Percentiles rank a stretch among this genome's conserved stretches.
Evolutionary conservation across 2,329 filamentous ascomycete species (phyloP).

Genomic region (Aspergillus aculeatinus): DNA sequence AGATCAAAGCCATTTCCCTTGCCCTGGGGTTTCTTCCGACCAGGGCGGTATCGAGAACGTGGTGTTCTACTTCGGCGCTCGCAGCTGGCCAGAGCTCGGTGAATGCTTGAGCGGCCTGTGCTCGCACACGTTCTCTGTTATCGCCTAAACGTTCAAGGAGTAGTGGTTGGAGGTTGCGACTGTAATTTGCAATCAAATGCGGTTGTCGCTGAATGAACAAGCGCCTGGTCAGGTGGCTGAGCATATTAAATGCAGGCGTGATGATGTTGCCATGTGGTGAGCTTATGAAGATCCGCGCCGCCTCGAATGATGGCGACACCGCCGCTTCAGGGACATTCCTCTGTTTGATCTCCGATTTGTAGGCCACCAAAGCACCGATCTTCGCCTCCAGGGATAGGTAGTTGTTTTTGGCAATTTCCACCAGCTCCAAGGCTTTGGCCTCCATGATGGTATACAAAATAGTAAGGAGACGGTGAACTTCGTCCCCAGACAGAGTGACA

Average conservation of each 20-base stretch:
- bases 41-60: conserved; percentile 75
- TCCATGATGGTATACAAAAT: conserved; percentile 49
- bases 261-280: conserved; percentile 76
- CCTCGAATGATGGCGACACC: conserved; percentile 76
- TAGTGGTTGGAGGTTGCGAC: conserved; percentile 68
- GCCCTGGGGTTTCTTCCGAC: conserved; percentile 76
- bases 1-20: conserved; percentile 81
- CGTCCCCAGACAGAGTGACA: conserved; percentile 18
- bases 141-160: conserved; percentile 85
- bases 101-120: conserved; percentile 71
- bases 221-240: conserved; percentile 84
- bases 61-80: conserved; percentile 72
- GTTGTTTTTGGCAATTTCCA: conserved; percentile 58
- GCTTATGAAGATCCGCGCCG: conserved; percentile 69
- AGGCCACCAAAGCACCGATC: conserved; percentile 66
- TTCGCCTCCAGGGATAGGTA: conserved; percentile 70
- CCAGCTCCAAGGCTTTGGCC: conserved; percentile 54
- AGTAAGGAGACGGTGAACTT: conserved; percentile 12
- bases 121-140: conserved; percentile 78
- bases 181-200: conserved; percentile 66
- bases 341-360: conserved; percentile 91
- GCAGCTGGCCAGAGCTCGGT: conserved; percentile 72
- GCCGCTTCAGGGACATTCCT: conserved; percentile 76
- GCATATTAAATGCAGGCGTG: conserved; percentile 80
- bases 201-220: conserved; percentile 81